A percentile compares a stretch with the other conserved stretches of the same genome.
Evolutionary conservation across 306 rosid genomes (phyloP).

Genomic region (Inga oerstediana): DNA sequence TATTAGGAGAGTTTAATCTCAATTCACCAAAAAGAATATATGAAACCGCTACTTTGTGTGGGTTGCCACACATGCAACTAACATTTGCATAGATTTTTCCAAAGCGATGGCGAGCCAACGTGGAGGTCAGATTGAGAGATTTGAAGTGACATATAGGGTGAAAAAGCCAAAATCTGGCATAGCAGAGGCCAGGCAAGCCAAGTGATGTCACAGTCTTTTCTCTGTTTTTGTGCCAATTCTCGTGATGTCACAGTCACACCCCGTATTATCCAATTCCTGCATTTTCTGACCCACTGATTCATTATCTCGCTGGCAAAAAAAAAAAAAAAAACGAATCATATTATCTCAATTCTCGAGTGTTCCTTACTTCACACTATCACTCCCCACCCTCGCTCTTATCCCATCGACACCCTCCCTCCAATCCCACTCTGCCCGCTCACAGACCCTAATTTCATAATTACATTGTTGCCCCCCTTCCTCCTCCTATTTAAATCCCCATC

Average conservation of each 20-base stretch:
- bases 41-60: too few relatives aligned
- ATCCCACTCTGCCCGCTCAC: constrained; percentile 26
- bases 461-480: constrained; percentile 29
- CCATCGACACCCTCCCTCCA: constrained; percentile 2
- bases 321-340: too few relatives aligned
- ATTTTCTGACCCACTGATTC: neutral
- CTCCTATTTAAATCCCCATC: neutral
- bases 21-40: too few relatives aligned
- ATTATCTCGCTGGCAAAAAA: too few relatives aligned
- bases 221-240: too few relatives aligned
- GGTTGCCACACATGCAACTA: too few relatives aligned
- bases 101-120: too few relatives aligned
- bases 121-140: too few relatives aligned
- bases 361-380: constrained; percentile 15
- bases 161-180: neutral
- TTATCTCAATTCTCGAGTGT: neutral
- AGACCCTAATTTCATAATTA: neutral
- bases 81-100: too few relatives aligned
- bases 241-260: neutral
- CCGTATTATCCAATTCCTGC: neutral
- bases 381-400: constrained; percentile 38
- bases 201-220: neutral
- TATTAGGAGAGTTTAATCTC: too few relatives aligned
- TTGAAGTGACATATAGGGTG: neutral
- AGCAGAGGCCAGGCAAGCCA: neutral